These are phyloP conservation scores for Trametes sp. DNA, from an alignment of 1,284 basidiomycete species.

Conservation along the genomic window DNA sequence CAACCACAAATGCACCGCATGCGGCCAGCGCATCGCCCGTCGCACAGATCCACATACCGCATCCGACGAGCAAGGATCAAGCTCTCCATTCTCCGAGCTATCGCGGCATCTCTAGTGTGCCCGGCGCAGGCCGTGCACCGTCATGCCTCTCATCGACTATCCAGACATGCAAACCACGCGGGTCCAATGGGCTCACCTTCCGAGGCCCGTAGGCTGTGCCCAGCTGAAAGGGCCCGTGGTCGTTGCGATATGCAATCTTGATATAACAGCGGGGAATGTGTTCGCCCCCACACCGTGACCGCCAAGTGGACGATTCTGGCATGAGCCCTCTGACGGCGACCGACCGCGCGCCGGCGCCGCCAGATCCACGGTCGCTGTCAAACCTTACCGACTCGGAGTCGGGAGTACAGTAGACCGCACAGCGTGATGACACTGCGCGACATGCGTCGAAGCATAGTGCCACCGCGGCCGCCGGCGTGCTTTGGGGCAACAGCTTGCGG, in stretches of 20 bases:
- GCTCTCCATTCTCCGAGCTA: background rate
- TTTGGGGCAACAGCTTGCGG: too few species aligned
- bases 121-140: background rate
- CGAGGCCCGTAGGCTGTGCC: too few species aligned
- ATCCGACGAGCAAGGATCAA: slow-evolving; percentile 2
- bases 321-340: background rate
- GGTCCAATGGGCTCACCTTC: background rate
- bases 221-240: too few species aligned
- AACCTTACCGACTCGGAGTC: too few species aligned
- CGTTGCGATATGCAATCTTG: too few species aligned
- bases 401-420: background rate
- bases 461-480: too few species aligned
- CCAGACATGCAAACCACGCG: too few species aligned
- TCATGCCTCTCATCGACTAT: too few species aligned
- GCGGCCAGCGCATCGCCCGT: background rate
- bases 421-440: slow-evolving; percentile 6
- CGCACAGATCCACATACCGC: background rate
- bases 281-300: background rate
- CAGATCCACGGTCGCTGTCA: background rate
- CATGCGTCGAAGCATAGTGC: background rate
- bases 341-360: background rate
- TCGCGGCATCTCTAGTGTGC: background rate
- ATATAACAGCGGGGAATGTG: too few species aligned
- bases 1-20: background rate
- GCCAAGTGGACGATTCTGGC: background rate